A percentile compares a stretch with the other conserved stretches of the same genome.
Evolutionary conservation across 2,329 filamentous ascomycete genomes (phyloP).

Genomic region (Hirsutella minnesotensis): DNA sequence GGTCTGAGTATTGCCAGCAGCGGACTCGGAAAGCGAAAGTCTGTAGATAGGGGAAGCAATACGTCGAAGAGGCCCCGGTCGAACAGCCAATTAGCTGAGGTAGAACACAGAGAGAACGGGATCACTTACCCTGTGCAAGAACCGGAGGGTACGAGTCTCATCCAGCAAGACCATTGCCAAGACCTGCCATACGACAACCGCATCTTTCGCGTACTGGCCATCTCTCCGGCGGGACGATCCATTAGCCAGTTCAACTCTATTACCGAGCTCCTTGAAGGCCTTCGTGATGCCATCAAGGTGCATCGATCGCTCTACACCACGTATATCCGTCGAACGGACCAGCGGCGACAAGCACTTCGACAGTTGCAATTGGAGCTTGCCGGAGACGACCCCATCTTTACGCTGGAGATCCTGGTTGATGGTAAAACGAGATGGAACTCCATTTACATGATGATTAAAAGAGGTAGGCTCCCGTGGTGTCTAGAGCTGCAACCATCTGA

Average conservation of each 20-base stretch:
- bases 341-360: too few species aligned
- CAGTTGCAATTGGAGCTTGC: too few species aligned
- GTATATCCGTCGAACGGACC: too few species aligned
- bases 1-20: neutral
- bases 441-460: too few species aligned
- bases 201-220: constrained; percentile 4
- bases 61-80: neutral
- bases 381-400: too few species aligned
- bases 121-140: constrained; percentile 1
- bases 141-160: constrained; percentile 1
- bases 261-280: constrained; percentile 3
- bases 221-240: constrained; percentile 4
- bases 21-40: neutral
- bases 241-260: constrained; percentile 4
- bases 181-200: constrained; percentile 1
- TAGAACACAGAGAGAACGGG: neutral
- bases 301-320: constrained; percentile 5
- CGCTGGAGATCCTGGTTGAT: too few species aligned
- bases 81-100: neutral
- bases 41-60: neutral
- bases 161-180: neutral
- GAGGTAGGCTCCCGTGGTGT: too few species aligned
- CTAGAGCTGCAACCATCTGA: too few species aligned
- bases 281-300: constrained; percentile 5
- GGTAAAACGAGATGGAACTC: too few species aligned